Conservation (phyloP, 345 rosid genomes). For the Hirschfeldia incana region DNA sequence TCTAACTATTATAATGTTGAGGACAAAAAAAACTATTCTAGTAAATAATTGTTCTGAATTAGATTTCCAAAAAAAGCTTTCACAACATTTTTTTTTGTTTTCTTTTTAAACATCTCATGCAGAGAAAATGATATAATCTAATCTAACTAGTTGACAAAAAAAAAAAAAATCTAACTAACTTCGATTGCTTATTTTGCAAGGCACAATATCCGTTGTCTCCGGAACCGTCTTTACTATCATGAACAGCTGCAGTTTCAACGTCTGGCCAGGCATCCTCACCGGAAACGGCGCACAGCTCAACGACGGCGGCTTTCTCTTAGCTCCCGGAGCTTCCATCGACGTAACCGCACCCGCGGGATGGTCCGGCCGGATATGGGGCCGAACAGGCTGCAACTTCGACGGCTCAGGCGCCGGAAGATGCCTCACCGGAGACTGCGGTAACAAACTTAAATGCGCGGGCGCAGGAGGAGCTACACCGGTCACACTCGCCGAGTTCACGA, state of each 20-base stretch:
- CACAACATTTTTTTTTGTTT: neutral
- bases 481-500: slow-evolving; percentile 70
- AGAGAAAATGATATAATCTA: neutral
- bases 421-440: slow-evolving; percentile 78
- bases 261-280: slow-evolving; percentile 84
- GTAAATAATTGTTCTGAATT: neutral
- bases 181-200: slow-evolving; percentile 12
- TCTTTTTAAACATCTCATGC: neutral
- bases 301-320: slow-evolving; percentile 58
- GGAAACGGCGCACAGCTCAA: slow-evolving; percentile 51
- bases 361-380: slow-evolving; percentile 88
- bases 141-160: neutral
- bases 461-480: slow-evolving; percentile 72
- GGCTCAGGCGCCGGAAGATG: slow-evolving; percentile 58
- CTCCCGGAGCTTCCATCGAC: slow-evolving; percentile 48
- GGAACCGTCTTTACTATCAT: slow-evolving; percentile 17
- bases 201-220: slow-evolving; percentile 23
- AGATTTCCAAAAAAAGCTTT: neutral
- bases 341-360: slow-evolving; percentile 62
- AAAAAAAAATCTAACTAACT: neutral
- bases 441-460: slow-evolving; percentile 55
- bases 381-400: slow-evolving; percentile 74
- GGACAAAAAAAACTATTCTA: too few species aligned
- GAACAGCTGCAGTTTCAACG: slow-evolving; percentile 35
- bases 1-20: neutral